A percentile compares a stretch with the other conserved stretches of the same genome.
These are phyloP conservation scores for Brasilioporus rufonigricans DNA, from an alignment of 768 basidiomycete species.

Conservation along the genomic window DNA sequence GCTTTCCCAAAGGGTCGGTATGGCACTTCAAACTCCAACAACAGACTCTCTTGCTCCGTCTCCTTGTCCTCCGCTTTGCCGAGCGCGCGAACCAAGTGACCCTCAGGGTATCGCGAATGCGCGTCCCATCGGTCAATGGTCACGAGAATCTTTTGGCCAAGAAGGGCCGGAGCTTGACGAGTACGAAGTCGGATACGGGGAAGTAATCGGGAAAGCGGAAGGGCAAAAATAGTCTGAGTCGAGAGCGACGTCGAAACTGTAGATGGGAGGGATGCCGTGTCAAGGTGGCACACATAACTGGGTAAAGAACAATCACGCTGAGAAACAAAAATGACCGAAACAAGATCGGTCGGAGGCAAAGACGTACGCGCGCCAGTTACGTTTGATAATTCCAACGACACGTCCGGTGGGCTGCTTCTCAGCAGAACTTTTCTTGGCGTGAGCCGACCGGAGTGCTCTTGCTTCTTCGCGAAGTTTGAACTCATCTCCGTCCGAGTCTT, in stretches of 20 bases:
- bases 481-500: slow-evolving; percentile 47
- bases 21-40: slow-evolving; percentile 94
- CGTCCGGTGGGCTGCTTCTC: slow-evolving; percentile 90
- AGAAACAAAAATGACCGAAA: not conserved
- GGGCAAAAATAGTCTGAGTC: slow-evolving; percentile 91
- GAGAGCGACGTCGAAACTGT: slow-evolving; percentile 75
- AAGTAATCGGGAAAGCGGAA: slow-evolving; percentile 85
- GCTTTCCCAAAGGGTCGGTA: slow-evolving; percentile 97
- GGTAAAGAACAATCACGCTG: not conserved
- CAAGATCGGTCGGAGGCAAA: not conserved
- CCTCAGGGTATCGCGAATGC: slow-evolving; percentile 90
- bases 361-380: slow-evolving; percentile 92
- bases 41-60: slow-evolving; percentile 90
- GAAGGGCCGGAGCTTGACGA: slow-evolving; percentile 83
- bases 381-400: slow-evolving; percentile 88
- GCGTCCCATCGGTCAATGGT: slow-evolving; percentile 91
- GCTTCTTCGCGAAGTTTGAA: slow-evolving; percentile 42
- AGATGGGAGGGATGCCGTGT: slow-evolving; percentile 81
- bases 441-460: slow-evolving; percentile 33
- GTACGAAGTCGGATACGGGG: slow-evolving; percentile 94
- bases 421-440: slow-evolving; percentile 27
- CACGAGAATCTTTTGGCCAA: slow-evolving; percentile 94
- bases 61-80: slow-evolving; percentile 93
- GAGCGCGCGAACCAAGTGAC: slow-evolving; percentile 91
- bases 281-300: slow-evolving; percentile 94